phyloP scores from a whole-genome alignment of 352 stramenopile genomes.

The Pythium periplocum region DNA sequence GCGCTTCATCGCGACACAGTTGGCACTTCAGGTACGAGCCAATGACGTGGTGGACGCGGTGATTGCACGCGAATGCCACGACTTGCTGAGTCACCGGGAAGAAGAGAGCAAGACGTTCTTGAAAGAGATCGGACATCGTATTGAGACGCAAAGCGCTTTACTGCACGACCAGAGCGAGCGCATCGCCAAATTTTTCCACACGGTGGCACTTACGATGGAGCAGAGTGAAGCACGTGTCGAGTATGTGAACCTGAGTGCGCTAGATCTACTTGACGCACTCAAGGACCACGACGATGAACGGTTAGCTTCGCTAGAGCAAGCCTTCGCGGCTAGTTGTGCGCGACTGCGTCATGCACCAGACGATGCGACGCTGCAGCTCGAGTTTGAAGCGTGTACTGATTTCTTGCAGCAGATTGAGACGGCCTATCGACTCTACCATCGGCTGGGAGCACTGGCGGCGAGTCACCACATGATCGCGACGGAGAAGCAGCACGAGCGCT shows the following conservation, averaged over 20 bases:
- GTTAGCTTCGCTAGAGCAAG: constrained; percentile 34
- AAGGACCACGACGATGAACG: constrained; percentile 66
- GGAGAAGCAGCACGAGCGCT: constrained; percentile 35
- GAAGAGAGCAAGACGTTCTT: constrained; percentile 52
- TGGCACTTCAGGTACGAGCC: constrained; percentile 51
- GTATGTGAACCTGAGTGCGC: constrained; percentile 63
- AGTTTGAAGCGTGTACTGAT: constrained; percentile 44
- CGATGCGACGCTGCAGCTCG: constrained; percentile 39
- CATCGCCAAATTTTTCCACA: constrained; percentile 58
- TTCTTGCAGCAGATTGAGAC: constrained; percentile 67
- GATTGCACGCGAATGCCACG: constrained; percentile 45
- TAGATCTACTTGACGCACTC: constrained; percentile 70
- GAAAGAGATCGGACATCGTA: constrained; percentile 42
- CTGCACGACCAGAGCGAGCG: constrained; percentile 58
- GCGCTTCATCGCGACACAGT: constrained; percentile 34
- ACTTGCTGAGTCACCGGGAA: constrained; percentile 32
- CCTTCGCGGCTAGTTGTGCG: constrained; percentile 41
- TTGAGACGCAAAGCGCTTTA: constrained; percentile 47
- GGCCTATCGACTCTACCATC: constrained; percentile 75
- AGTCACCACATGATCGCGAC: constrained; percentile 49
- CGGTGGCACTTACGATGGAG: constrained; percentile 48
- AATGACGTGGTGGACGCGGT: constrained; percentile 72
- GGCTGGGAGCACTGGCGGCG: constrained; percentile 32
- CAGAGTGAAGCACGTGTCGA: constrained; percentile 42
- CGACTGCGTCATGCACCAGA: constrained; percentile 72